A percentile compares a stretch with the other conserved stretches of the same genome.
These are phyloP conservation scores for Trichoderma gamsii DNA, from an alignment of 495 filamentous ascomycete species.

Conservation along the genomic window DNA sequence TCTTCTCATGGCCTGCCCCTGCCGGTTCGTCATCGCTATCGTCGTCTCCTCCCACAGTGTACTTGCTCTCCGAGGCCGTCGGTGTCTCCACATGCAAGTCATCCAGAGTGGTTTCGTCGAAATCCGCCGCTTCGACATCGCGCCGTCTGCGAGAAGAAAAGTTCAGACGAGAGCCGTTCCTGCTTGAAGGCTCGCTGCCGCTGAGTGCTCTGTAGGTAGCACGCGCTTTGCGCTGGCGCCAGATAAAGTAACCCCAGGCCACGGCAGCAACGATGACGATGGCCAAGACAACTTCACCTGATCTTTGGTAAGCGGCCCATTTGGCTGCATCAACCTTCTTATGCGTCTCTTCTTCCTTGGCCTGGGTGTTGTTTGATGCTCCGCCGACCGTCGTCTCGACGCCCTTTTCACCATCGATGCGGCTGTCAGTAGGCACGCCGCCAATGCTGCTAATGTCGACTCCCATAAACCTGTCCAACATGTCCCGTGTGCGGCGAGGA, in stretches of 20 bases:
- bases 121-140: constrained; percentile 75
- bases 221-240: constrained; percentile 61
- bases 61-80: constrained; percentile 33
- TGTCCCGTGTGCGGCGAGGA: constrained; percentile 80
- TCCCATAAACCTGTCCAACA: constrained; percentile 93
- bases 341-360: constrained; percentile 62
- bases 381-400: constrained; percentile 81
- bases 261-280: constrained; percentile 74
- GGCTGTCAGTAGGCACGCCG: constrained; percentile 72
- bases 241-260: constrained; percentile 81
- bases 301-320: constrained; percentile 88
- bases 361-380: constrained; percentile 57
- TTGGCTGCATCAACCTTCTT: constrained; percentile 76
- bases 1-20: constrained; percentile 13
- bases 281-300: constrained; percentile 81
- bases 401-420: constrained; percentile 86
- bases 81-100: constrained; percentile 55
- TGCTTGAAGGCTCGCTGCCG: constrained; percentile 25
- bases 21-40: constrained; percentile 37
- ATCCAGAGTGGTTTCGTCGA: constrained; percentile 84
- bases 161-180: constrained; percentile 47
- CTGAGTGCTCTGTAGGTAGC: constrained; percentile 49
- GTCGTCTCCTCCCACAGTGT: constrained; percentile 54
- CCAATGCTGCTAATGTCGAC: constrained; percentile 92
- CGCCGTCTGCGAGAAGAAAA: constrained; percentile 23